phyloP scores from a whole-genome alignment of 331 rosid genomes.

The Erythrophleum ivorense region DNA sequence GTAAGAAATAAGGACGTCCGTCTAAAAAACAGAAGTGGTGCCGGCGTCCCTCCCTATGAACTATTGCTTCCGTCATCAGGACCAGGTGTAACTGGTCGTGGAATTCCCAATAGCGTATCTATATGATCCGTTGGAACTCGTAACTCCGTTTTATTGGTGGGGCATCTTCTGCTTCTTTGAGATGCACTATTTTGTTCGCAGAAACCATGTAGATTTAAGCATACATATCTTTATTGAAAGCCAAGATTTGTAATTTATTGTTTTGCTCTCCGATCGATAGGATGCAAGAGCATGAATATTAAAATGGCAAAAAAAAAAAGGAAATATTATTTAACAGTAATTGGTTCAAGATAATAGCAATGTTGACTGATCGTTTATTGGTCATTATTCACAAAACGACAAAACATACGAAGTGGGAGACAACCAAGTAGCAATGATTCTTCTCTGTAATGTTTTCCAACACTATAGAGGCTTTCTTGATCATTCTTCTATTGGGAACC shows the following conservation, averaged over 20 bases:
- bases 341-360: not conserved
- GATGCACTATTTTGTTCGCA: not conserved
- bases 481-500: not conserved
- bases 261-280: not conserved
- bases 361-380: not conserved
- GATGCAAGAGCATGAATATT: not conserved
- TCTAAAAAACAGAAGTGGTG: conserved; percentile 64
- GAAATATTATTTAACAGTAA: too few relatives aligned
- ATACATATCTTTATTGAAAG: not conserved
- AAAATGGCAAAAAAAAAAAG: not conserved
- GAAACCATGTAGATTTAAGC: not conserved
- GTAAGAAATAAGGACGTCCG: conserved; percentile 61
- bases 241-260: not conserved
- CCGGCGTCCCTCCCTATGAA: conserved; percentile 60
- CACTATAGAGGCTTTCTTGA: not conserved
- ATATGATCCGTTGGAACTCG: conserved; percentile 37
- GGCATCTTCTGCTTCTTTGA: not conserved
- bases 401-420: not conserved
- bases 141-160: not conserved
- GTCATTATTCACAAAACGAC: not conserved
- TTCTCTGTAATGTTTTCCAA: not conserved
- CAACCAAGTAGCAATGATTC: not conserved
- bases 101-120: conserved; percentile 73
- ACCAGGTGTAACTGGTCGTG: conserved; percentile 83
- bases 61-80: conserved; percentile 53